phyloP scores from a whole-genome alignment of 495 filamentous ascomycete genomes.

The Podospora australis region DNA sequence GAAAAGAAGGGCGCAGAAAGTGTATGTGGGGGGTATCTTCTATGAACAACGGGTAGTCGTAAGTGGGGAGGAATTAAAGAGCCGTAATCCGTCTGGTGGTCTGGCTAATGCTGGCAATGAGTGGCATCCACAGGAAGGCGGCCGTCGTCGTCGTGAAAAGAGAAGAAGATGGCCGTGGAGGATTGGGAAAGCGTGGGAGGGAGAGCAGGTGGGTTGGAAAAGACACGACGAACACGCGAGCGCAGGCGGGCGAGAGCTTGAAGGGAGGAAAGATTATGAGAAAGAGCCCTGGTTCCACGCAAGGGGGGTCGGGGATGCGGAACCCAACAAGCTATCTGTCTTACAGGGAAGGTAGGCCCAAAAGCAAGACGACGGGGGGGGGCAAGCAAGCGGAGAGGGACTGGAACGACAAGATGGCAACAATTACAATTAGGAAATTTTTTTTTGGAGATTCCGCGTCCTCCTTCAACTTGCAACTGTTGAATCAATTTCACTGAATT shows the following conservation, averaged over 20 bases:
- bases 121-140: not conserved
- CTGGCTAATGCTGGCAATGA: not conserved
- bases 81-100: not conserved
- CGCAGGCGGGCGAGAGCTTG: not conserved
- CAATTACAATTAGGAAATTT: not conserved
- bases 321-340: too few species aligned
- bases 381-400: too few species aligned
- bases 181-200: not conserved
- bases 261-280: not conserved
- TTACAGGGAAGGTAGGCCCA: too few species aligned
- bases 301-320: not conserved
- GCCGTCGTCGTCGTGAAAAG: not conserved
- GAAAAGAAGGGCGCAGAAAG: conserved; percentile 4
- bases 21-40: conserved; percentile 8
- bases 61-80: not conserved
- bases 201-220: not conserved
- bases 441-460: conserved; percentile 12
- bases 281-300: not conserved
- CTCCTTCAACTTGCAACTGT: conserved; percentile 25
- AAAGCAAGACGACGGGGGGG: not conserved
- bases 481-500: conserved; percentile 30
- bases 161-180: not conserved
- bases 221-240: not conserved
- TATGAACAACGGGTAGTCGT: conserved; percentile 1
- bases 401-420: conserved; percentile 14